Evolutionary conservation across 495 filamentous ascomycete species (phyloP).

Genomic region (Geopyxis carbonaria): DNA sequence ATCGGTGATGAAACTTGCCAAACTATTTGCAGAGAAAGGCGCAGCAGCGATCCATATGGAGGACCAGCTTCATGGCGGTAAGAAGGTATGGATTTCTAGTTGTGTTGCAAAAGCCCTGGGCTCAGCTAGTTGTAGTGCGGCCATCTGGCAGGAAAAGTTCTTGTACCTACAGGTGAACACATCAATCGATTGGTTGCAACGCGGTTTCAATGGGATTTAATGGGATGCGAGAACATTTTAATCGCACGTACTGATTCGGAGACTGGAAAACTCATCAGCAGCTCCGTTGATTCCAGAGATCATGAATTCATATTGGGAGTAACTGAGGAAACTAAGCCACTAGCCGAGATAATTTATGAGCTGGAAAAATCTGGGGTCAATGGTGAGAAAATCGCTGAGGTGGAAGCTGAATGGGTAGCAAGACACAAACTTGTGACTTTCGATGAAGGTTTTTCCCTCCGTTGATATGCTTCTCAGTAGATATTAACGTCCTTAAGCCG

Average conservation of each 20-base stretch:
- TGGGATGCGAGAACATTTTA: slow-evolving; percentile 85
- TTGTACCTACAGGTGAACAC: slow-evolving; percentile 87
- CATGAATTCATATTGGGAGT: slow-evolving; percentile 93
- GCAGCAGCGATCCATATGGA: slow-evolving; percentile 95
- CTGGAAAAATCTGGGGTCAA: slow-evolving; percentile 71
- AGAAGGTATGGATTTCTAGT: slow-evolving; percentile 39
- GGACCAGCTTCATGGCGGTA: slow-evolving; percentile 92
- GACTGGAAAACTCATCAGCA: slow-evolving; percentile 75
- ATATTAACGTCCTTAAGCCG: slow-evolving; percentile 31
- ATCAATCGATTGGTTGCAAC: slow-evolving; percentile 86
- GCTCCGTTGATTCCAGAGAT: slow-evolving; percentile 78
- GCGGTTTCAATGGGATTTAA: slow-evolving; percentile 93
- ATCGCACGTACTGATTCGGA: slow-evolving; percentile 94
- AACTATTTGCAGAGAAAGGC: slow-evolving; percentile 96
- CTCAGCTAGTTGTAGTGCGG: slow-evolving; percentile 49
- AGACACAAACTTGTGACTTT: slow-evolving; percentile 73
- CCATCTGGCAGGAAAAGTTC: slow-evolving; percentile 88
- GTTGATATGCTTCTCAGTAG: neutral
- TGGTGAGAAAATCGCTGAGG: slow-evolving; percentile 63
- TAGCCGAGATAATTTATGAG: slow-evolving; percentile 74
- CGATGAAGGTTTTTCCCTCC: slow-evolving; percentile 47
- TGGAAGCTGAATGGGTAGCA: slow-evolving; percentile 81
- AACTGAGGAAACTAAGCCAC: slow-evolving; percentile 48
- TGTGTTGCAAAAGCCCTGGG: neutral
- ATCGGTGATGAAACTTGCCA: slow-evolving; percentile 87